Conservation (phyloP, 108 stramenopile species). For the Nitzschia sp. region DNA sequence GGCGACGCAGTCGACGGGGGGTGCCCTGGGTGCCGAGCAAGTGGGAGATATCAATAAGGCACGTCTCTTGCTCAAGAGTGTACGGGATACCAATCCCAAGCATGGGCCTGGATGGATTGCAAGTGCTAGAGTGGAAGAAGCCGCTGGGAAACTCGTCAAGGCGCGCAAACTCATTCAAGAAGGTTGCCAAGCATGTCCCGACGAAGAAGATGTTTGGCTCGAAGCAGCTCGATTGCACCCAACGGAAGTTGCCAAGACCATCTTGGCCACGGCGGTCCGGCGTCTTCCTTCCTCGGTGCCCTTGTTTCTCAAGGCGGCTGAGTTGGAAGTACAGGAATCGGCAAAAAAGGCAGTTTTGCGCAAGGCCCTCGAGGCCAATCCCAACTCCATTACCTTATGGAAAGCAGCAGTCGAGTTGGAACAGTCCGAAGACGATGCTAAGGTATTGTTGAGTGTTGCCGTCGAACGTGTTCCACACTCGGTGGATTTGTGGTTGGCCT, state of each 20-base stretch:
- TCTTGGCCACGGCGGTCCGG: conserved; percentile 82
- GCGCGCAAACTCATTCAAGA: conserved; percentile 95
- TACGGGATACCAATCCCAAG: conserved; percentile 95
- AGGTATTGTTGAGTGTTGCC: conserved; percentile 87
- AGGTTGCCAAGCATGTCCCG: conserved; percentile 93
- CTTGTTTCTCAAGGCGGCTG: conserved; percentile 77
- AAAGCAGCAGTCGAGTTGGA: conserved; percentile 96
- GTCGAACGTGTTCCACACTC: conserved; percentile 95
- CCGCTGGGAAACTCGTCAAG: conserved; percentile 86
- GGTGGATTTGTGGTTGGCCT: conserved; percentile 97
- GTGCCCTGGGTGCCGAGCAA: conserved; percentile 53
- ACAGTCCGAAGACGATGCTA: conserved; percentile 88
- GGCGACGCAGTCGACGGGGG: conserved; percentile 60
- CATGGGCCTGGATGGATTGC: conserved; percentile 99
- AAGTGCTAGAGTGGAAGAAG: conserved; percentile 95
- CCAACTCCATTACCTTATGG: conserved; percentile 91
- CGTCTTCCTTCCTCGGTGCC: conserved; percentile 67
- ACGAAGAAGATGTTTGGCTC: conserved; percentile 96
- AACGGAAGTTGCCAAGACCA: conserved; percentile 82
- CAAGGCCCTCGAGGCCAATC: conserved; percentile 91
- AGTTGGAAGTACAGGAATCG: conserved; percentile 68
- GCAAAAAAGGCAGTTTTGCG: conserved; percentile 94
- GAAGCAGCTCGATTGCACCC: conserved; percentile 95
- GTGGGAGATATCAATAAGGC: conserved; percentile 96
- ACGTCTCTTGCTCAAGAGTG: conserved; percentile 88